These are phyloP conservation scores for Aegilops speltoides DNA, from an alignment of 176 grass and related monocot species.

Conservation along the genomic window DNA sequence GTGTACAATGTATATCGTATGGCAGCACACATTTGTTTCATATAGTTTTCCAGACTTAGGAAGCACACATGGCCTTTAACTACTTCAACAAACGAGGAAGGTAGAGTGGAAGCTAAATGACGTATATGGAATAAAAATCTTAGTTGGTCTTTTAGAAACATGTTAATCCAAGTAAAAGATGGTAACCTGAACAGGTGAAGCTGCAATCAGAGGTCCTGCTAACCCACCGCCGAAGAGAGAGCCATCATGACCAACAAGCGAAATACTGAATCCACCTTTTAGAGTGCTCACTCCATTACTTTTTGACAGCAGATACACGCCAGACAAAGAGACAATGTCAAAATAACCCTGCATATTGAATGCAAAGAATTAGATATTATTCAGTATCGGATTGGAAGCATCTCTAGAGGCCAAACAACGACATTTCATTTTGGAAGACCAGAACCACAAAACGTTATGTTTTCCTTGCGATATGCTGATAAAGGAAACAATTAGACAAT, in stretches of 20 bases:
- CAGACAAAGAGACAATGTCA: constrained; percentile 67
- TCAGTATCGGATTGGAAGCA: neutral
- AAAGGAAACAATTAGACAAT: neutral
- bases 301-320: constrained; percentile 56
- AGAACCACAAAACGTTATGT: neutral
- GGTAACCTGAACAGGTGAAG: constrained; percentile 62
- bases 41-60: neutral
- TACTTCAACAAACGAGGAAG: neutral
- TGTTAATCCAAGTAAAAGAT: neutral
- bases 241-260: constrained; percentile 49
- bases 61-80: neutral
- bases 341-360: constrained; percentile 46
- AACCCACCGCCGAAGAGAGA: constrained; percentile 57
- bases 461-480: neutral
- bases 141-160: neutral
- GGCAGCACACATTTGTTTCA: neutral
- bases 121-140: neutral
- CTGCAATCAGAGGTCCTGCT: constrained; percentile 56
- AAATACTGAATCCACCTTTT: constrained; percentile 53
- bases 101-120: neutral
- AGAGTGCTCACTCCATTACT: constrained; percentile 41
- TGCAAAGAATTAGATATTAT: neutral
- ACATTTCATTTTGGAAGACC: neutral
- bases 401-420: neutral
- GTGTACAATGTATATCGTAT: neutral